Evolutionary conservation across 257 asterid genomes (phyloP), one percentile per base, ranked within the genome.

Genomic region (Striga asiatica): DNA sequence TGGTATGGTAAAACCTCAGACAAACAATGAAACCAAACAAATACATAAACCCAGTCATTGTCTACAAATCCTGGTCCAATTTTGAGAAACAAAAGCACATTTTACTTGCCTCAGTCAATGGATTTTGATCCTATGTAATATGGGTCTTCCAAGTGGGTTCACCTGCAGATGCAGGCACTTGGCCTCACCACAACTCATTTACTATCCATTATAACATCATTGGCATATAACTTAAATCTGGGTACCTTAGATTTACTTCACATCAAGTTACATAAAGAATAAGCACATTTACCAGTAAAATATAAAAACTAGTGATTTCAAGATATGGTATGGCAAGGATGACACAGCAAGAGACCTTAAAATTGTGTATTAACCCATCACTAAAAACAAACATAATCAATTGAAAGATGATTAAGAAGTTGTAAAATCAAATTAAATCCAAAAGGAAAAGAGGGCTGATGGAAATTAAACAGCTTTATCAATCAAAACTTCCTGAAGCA

Each of bases 401-500:
- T 3, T 12, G 10, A 1, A 7, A 2, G 12, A 19, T 10, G 25
- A 10, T 11, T 1, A 0, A 39, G 29, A 41, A 12, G 0, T 22
- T 7, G 41, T 22, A 6, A 46, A 8, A 5, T 0, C 0, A 12
- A 12, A 43, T 12, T 55, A 67, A 69, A 35, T n/a, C 8, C 0
- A 55, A 2, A 29, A 12, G 41, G n/a, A n/a, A n/a, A n/a, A 66
- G 77, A 63, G 73, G 82, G 56, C 84, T 87, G 89, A 78, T 85
- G 47, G 13, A 20, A 17, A 56, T 35, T 35, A 55, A 46, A 65
- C 95, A 85, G 92, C 95, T 74, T 69, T 85, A 39, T 81, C 94
- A 68, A 85, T 85, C 95, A 88, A 60, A 73, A 68, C 77, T 55
- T 57, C 82, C 95, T 67, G 95, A 80, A 80, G 97, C 97, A 82